These are phyloP conservation scores for Kandelia obovata DNA, from an alignment of 345 rosid species.

Conservation along the genomic window DNA sequence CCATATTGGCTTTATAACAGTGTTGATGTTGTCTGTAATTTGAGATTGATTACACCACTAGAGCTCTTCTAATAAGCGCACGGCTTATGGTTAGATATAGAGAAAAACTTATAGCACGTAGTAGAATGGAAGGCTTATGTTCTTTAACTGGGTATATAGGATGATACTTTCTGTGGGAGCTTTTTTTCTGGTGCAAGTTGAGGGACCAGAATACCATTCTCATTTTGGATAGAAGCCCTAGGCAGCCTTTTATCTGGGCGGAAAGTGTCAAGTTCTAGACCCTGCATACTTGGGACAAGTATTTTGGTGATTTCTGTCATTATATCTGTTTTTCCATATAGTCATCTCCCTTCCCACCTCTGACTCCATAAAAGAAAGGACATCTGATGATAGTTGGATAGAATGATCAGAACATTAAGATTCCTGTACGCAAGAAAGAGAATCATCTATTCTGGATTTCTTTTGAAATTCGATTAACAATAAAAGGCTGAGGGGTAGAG, in stretches of 20 bases:
- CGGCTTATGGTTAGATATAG: neutral
- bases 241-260: no score
- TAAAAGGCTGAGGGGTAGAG: slow-evolving; percentile 25
- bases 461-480: slow-evolving; percentile 5
- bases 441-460: slow-evolving; percentile 2
- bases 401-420: neutral
- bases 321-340: no score
- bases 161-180: no score
- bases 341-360: no score
- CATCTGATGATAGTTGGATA: slow-evolving; percentile 5
- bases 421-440: neutral
- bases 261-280: no score
- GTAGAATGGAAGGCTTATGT: neutral
- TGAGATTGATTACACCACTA: no score
- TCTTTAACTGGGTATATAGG: neutral
- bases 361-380: neutral
- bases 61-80: neutral
- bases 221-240: no score
- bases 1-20: neutral
- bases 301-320: no score
- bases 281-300: no score
- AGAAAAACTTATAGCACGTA: neutral
- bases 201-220: no score
- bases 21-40: neutral
- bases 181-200: no score